Base-by-base conservation (phyloP, 192 early-diverging fungal species). In the Haplosporangium gracile region DNA sequence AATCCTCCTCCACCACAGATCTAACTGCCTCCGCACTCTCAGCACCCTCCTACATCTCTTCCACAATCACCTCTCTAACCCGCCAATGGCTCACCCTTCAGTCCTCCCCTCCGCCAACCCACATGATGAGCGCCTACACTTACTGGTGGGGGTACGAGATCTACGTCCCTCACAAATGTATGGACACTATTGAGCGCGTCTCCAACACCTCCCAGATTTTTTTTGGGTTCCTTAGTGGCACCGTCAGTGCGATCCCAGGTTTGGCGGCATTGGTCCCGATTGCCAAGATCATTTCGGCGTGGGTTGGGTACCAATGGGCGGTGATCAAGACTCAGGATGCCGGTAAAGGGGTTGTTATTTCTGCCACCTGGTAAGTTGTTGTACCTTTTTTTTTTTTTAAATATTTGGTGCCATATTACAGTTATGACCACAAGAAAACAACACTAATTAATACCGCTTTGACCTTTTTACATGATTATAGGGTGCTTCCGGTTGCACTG, bases 91-190 rank as follows among this genome's bases (percentile, higher is more conserved):
- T 77, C 18, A 29, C 53, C 7, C 11, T 75, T 20, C 75, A 85
- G 16, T 24, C 68, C 34, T 43, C 79, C 29, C 72, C 72, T 2
- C 85, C 89, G 11, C 40, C 84, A 20, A 22, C 36, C 4, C 43
- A 79, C 49, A 69, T 24, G 49, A 82, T 89, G 45, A 87, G 83
- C 13, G 84, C 65, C n/a, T 84, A 76, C 42, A 78, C 80, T 0
- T 88, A 70, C 36, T 89, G 89, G 89, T 89, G 89, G 89, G 89
- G 89, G 4, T 89, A 82, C 32, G 85, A 88, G 68, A 89, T 89
- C 60, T 89, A 88, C 40, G 74, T 89, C 5, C 85, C 85, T 9
- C 82, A 84, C 49, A 68, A 79, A 43, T 85, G 85, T 53, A 89
- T 89, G 82, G 57, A 47, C 32, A 57, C 57, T 2, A 76, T 89